Base-by-base conservation (phyloP, 129 eudicot species). In the Scalesia atractyloides region DNA sequence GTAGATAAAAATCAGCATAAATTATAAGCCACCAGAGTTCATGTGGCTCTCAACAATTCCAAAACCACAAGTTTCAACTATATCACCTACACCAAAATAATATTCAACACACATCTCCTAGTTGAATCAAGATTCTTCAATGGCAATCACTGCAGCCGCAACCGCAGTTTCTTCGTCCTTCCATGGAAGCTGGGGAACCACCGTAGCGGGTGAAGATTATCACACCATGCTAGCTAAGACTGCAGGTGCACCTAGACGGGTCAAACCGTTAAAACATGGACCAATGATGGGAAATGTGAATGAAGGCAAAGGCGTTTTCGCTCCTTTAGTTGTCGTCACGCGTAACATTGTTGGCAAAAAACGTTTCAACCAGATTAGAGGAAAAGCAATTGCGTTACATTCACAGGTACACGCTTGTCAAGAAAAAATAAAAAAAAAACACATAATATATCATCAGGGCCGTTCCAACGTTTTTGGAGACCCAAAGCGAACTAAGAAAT, bases 381-480 rank as follows among this genome's bases (percentile, higher is more conserved):
- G 97, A 44, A 91, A 91, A 76, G 97, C 97, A 30, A 87, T 91
- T 69, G 95, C 97, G 68, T 77, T 91, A 63, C 97, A 91, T 80
- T 91, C 97, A 12, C 97, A 87, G 95, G 97, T 87, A 83, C 19
- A 12, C 9, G 6, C 10, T 41, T 41, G 46, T 41, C 0, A 41
- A 5, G 2, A 41, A 41, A 3, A 41, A 41, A 3, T 41, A 41
- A 3, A 41, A 41, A 41, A 41, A 7, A 0, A 41, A 41, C 46
- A 41, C 46, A 41, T 41, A 12, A 41, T 41, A 0, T 41, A 7
- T 41, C 46, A 41, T 41, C n/a, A n/a, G n/a, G n/a, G n/a, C n/a
- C n/a, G n/a, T n/a, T n/a, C n/a, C n/a, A n/a, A n/a, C n/a, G n/a
- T n/a, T n/a, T n/a, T n/a, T n/a, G n/a, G n/a, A n/a, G n/a, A n/a